Conservation (phyloP, 2,329 filamentous ascomycete species). For the Lecanicillium sp. region DNA sequence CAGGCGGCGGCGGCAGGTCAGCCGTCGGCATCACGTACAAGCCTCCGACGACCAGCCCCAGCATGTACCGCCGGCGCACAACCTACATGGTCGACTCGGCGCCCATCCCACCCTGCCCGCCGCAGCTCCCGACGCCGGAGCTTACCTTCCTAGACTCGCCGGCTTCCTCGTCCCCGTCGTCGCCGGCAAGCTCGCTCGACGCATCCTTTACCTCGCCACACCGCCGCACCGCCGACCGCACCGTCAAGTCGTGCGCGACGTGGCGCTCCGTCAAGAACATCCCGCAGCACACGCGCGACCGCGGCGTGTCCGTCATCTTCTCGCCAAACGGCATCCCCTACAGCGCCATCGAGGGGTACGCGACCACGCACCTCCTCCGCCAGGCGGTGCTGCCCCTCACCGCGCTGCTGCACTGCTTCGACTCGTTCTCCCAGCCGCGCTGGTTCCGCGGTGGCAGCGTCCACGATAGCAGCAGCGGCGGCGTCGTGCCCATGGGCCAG, state of each 20-base stretch:
- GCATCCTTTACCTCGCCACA: slow-evolving; percentile 13
- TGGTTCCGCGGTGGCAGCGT: slow-evolving; percentile 54
- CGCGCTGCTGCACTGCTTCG: slow-evolving; percentile 57
- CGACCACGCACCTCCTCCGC: slow-evolving; percentile 45
- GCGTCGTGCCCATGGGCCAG: slow-evolving; percentile 44
- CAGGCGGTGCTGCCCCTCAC: slow-evolving; percentile 54
- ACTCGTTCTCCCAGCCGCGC: slow-evolving; percentile 51
- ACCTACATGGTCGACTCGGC: slow-evolving; percentile 4
- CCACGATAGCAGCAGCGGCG: slow-evolving; percentile 47
- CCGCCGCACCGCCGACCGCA: slow-evolving; percentile 26
- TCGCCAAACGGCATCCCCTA: slow-evolving; percentile 56
- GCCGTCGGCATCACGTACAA: slow-evolving; percentile 67
- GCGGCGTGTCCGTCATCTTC: slow-evolving; percentile 54
- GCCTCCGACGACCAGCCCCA: slow-evolving; percentile 34
- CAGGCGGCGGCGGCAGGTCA: slow-evolving; percentile 45
- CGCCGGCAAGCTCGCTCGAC: slow-evolving; percentile 17
- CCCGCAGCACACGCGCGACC: slow-evolving; percentile 24
- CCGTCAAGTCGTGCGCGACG: slow-evolving; percentile 23
- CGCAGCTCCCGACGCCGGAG: slow-evolving; percentile 1
- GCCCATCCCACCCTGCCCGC: slow-evolving; percentile 1
- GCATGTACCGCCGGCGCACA: slow-evolving; percentile 12
- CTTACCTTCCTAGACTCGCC: neutral
- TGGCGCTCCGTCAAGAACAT: slow-evolving; percentile 27
- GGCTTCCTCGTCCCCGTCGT: slow-evolving; percentile 7
- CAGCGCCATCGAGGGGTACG: slow-evolving; percentile 45